A percentile compares a stretch with the other conserved stretches of the same genome.
phyloP scores from a whole-genome alignment of 1,284 basidiomycete species.

The Austroboletus novae-zelandiae region DNA sequence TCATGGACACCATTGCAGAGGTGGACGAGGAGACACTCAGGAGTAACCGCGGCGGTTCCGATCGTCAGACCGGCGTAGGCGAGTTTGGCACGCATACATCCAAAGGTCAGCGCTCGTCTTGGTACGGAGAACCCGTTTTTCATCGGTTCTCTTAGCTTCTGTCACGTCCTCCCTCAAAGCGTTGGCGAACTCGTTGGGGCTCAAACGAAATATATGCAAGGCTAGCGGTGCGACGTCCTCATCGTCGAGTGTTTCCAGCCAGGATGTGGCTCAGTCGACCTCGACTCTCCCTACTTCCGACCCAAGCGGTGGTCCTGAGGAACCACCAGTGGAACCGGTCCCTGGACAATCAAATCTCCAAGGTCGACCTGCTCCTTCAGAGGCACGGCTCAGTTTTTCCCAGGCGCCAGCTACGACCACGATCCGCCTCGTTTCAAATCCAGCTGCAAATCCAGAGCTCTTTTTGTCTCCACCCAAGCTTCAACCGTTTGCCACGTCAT shows the following conservation, averaged over 20 bases:
- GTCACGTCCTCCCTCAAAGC: slow-evolving; percentile 67
- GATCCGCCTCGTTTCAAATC: slow-evolving; percentile 57
- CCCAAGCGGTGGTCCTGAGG: slow-evolving; percentile 9
- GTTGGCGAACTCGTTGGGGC: slow-evolving; percentile 65
- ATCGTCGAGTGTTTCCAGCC: slow-evolving; percentile 25
- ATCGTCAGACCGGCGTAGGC: slow-evolving; percentile 42
- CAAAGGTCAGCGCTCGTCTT: slow-evolving; percentile 46
- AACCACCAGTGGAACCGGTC: slow-evolving; percentile 40
- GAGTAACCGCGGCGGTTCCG: slow-evolving; percentile 22
- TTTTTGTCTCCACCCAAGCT: slow-evolving; percentile 55
- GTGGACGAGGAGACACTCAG: slow-evolving; percentile 45
- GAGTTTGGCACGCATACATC: slow-evolving; percentile 70
- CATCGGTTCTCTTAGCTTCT: slow-evolving; percentile 34
- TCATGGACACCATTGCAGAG: slow-evolving; percentile 73
- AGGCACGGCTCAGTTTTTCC: slow-evolving; percentile 47
- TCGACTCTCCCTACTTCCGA: slow-evolving; percentile 47
- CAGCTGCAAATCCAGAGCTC: slow-evolving; percentile 20
- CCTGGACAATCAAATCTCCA: slow-evolving; percentile 55
- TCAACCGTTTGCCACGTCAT: slow-evolving; percentile 58
- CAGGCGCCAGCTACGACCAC: slow-evolving; percentile 53
- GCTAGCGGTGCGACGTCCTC: slow-evolving; percentile 25
- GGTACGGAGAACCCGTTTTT: slow-evolving; percentile 5
- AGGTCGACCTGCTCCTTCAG: slow-evolving; percentile 53
- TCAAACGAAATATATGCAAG: slow-evolving; percentile 49
- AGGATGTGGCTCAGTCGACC: slow-evolving; percentile 39